These are phyloP conservation scores for Globisporangium abappressorium DNA, from an alignment of 352 stramenopile genomes.

Conservation along the genomic window DNA sequence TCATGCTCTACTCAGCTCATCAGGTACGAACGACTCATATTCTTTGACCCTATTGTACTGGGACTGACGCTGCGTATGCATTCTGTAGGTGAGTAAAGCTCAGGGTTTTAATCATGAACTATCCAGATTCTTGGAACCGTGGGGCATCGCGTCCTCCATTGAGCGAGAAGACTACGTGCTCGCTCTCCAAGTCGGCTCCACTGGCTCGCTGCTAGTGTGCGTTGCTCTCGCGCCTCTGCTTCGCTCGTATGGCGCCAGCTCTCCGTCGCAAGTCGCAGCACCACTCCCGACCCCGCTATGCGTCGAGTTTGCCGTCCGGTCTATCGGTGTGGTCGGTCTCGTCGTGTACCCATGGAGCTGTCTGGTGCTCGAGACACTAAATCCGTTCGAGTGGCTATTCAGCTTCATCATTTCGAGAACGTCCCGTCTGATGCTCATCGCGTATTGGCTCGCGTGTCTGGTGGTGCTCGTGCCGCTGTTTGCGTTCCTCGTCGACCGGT, in stretches of 20 bases:
- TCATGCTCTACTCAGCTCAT: constrained; percentile 39
- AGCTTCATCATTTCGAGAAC: constrained; percentile 36
- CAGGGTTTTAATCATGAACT: background rate
- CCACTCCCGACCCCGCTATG: constrained; percentile 28
- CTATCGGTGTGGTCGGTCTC: constrained; percentile 25
- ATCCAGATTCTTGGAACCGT: constrained; percentile 16
- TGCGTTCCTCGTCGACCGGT: constrained; percentile 28
- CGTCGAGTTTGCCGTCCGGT: constrained; percentile 30
- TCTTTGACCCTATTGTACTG: background rate
- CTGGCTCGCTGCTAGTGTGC: constrained; percentile 48
- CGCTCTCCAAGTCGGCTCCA: constrained; percentile 55
- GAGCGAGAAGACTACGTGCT: constrained; percentile 43
- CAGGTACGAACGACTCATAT: constrained; percentile 25
- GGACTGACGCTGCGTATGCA: background rate
- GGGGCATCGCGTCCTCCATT: constrained; percentile 28
- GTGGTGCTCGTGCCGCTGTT: constrained; percentile 56
- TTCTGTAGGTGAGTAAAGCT: background rate
- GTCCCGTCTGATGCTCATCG: constrained; percentile 36
- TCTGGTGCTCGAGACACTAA: constrained; percentile 57
- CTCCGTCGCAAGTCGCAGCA: constrained; percentile 33
- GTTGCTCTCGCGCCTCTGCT: constrained; percentile 48
- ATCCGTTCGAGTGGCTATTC: constrained; percentile 60
- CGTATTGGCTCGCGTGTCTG: constrained; percentile 56
- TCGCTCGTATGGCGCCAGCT: constrained; percentile 33
- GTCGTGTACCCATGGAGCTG: constrained; percentile 67